Base-by-base conservation (phyloP, 306 rosid species). In the Quercus berberidifolia region DNA sequence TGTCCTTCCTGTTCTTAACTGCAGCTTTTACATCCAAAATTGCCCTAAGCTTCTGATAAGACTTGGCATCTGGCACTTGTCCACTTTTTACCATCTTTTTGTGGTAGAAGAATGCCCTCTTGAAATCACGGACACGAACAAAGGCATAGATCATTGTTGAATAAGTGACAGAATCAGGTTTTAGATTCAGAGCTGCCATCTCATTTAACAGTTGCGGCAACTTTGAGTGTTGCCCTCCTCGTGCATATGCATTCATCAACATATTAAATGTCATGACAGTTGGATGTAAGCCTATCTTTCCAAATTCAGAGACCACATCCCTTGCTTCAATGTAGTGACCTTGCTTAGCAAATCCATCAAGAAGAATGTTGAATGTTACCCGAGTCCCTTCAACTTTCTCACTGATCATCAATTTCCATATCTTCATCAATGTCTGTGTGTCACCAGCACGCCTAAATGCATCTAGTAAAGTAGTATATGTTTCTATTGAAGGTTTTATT, bases 341-440 rank as follows among this genome's bases (percentile, higher is more conserved):
- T 82, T 92, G 95, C 80, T 94, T 94, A 19, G 97, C 91, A 89
- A 94, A 94, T 68, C 97, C 97, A 74, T 94, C 97, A 1, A 92
- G 76, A 74, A 94, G 92, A 74, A 80, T 91, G 86, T 94, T 87
- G 85, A 91, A 94, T 9, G 95, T 92, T 19, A 90, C 84, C 35
- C 67, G 81, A 5, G 92, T 92, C 85, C 93, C 97, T 76, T 78
- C 83, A 9, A 91, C 73, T 81, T 92, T 92, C 76, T 90, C 87
- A 1, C 79, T 82, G 60, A 76, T 83, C 97, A 94, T 94, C 79
- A 77, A 41, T 82, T 90, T 94, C 99, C 99, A 92, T 76, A 94
- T 84, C 70, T 85, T 89, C 97, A 90, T 89, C 79, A 94, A 78
- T n/a, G 81, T 86, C 69, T 84, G 78, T 0, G 94, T 72, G 69